Evolutionary conservation across 768 basidiomycete species (phyloP), one percentile per base, ranked within the genome.

Genomic region (Russula sp.): DNA sequence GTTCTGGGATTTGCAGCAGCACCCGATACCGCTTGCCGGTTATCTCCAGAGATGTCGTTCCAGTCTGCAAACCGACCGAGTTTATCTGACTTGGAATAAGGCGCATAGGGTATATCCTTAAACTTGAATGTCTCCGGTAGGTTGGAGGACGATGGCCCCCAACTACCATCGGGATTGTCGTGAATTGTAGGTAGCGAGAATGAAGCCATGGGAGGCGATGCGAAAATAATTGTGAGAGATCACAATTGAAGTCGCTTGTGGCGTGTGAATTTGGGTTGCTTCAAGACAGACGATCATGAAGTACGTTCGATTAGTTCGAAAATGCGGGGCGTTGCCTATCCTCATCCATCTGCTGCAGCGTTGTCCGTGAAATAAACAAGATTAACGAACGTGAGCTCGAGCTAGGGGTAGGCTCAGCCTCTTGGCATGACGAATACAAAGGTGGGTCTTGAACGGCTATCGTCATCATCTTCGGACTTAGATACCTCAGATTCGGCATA

Each of bases 11-110:
- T 64, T 78, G 79, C 69, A 73, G 65, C 26, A 74, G 71, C 67
- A 11, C 86, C 84, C 40, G 79, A 75, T 62, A 81, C 75, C 42
- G 80, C 70, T 72, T 87, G 85, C 53, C 87, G 84, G 66, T 76
- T 80, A 72, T 90, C 88, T 57, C 82, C 73, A 34, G 87, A 81
- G 28, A 85, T 76, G 58, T 93, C 91, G 76, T 93, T 92, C 95
- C 96, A 99, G 79, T 99, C 96, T 54, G 96, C 96, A 72, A 99
- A 91, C 59, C 96, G 88, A 59, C 93, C 94, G 61, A 99, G 87
- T 76, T 98, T 98, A 81, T 99, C 97, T 42, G 92, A 88, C 85
- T 99, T 99, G 77, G 94, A 94, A 82, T 92, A 98, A 5, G 95
- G 95, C 0, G 96, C 95, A 73, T 98, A 99, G 52, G 97, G 97